Evolutionary conservation across 306 rosid species (phyloP).

Genomic region (Vigna nakashimae): DNA sequence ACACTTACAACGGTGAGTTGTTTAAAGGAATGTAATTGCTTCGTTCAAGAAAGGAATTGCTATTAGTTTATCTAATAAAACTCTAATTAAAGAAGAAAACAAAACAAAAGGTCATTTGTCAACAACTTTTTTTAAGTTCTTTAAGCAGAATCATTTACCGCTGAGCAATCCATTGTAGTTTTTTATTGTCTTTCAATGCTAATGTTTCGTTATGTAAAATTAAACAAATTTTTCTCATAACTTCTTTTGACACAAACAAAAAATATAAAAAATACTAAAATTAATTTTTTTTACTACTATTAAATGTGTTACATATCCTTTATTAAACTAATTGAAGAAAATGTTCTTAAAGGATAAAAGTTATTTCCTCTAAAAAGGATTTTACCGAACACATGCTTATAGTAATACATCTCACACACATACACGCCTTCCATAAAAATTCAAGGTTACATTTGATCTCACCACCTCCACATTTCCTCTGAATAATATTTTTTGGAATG

Average conservation of each 20-base stretch:
- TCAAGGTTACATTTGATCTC: not conserved
- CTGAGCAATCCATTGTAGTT: constrained; percentile 16
- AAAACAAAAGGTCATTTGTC: constrained; percentile 1
- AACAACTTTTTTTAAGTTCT: constrained; percentile 14
- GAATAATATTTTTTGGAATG: too few species aligned
- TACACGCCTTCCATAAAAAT: too few species aligned
- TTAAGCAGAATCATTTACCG: constrained; percentile 18
- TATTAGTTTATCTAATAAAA: not conserved
- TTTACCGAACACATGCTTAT: too few species aligned
- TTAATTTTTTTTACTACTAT: not conserved
- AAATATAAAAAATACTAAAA: not conserved
- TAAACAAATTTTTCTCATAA: too few species aligned
- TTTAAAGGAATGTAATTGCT: constrained; percentile 15
- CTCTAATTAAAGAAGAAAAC: constrained; percentile 1
- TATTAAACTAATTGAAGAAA: too few species aligned
- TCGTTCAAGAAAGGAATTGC: not conserved
- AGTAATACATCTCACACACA: too few species aligned
- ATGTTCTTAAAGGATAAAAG: too few species aligned
- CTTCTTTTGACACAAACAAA: not conserved
- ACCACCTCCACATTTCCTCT: not conserved
- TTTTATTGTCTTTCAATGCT: constrained; percentile 12
- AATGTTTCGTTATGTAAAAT: not conserved
- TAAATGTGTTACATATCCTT: not conserved
- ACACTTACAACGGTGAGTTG: constrained; percentile 30
- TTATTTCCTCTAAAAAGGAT: too few species aligned